Conservation (phyloP, 2,329 filamentous ascomycete genomes). For the Colletotrichum tanaceti region DNA sequence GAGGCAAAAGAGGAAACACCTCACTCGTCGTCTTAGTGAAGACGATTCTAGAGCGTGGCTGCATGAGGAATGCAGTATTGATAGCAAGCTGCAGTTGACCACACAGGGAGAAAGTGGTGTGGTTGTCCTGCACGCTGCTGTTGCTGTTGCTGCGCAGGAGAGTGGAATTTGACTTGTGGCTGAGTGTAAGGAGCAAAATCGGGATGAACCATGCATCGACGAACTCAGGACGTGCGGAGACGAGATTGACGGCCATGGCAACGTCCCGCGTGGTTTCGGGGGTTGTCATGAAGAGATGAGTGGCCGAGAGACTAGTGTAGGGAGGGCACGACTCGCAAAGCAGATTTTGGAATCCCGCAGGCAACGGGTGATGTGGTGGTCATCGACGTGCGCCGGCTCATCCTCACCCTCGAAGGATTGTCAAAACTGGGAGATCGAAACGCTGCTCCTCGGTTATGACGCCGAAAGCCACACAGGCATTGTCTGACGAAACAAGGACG, state of each 20-base stretch:
- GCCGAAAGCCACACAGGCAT: neutral
- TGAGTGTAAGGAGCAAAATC: neutral
- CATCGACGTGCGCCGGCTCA: conserved; percentile 17
- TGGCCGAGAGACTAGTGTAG: conserved; percentile 21
- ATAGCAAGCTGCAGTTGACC: no score
- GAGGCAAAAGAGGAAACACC: no score
- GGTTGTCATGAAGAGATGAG: neutral
- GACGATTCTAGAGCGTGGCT: no score
- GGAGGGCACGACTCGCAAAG: conserved; percentile 5
- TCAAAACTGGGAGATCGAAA: conserved; percentile 4
- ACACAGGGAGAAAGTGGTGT: no score
- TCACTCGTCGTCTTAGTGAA: no score
- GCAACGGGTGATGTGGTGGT: conserved; percentile 4
- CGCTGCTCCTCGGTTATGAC: neutral
- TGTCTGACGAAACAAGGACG: neutral
- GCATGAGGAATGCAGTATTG: no score
- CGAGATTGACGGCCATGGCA: conserved; percentile 1
- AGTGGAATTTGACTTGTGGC: neutral
- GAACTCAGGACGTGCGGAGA: neutral
- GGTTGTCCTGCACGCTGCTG: neutral
- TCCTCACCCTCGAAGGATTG: neutral
- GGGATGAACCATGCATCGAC: conserved; percentile 19
- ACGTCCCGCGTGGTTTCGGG: neutral
- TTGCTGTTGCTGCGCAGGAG: neutral
- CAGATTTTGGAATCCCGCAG: neutral